Conservation (phyloP, 164 flowering plant genomes). For the Stephania cephalantha region DNA sequence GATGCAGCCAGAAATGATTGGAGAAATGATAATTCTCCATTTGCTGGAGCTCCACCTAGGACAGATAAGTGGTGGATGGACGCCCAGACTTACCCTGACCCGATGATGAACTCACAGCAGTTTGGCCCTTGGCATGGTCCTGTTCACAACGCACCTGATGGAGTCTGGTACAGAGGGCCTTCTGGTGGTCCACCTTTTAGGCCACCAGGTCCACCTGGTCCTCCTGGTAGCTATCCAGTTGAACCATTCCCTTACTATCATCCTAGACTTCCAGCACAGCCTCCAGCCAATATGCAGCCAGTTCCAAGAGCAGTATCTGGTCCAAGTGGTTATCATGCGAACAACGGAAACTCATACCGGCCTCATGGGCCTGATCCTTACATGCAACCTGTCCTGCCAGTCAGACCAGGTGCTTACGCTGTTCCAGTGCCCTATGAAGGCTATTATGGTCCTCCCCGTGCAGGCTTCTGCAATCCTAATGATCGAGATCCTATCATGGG, state of each 20-base stretch:
- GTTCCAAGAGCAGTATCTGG: slow-evolving; percentile 52
- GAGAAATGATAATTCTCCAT: slow-evolving; percentile 45
- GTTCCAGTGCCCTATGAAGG: slow-evolving; percentile 74
- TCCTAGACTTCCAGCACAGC: slow-evolving; percentile 53
- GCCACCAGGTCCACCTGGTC: slow-evolving; percentile 43
- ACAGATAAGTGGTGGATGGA: slow-evolving; percentile 72
- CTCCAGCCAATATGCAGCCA: slow-evolving; percentile 50
- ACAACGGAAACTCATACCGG: slow-evolving; percentile 59
- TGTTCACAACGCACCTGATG: slow-evolving; percentile 51
- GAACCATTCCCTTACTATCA: slow-evolving; percentile 78
- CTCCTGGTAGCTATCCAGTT: slow-evolving; percentile 69
- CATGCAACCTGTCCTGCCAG: slow-evolving; percentile 66
- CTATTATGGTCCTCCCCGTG: slow-evolving; percentile 65
- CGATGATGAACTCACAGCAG: slow-evolving; percentile 51
- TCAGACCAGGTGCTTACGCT: slow-evolving; percentile 78
- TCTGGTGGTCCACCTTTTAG: slow-evolving; percentile 71
- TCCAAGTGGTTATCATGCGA: slow-evolving; percentile 57
- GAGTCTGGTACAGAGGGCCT: slow-evolving; percentile 83
- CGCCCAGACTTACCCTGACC: slow-evolving; percentile 42
- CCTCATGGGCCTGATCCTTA: slow-evolving; percentile 67
- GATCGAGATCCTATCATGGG: slow-evolving; percentile 69
- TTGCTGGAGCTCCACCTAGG: slow-evolving; percentile 38
- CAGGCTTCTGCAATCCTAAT: slow-evolving; percentile 53
- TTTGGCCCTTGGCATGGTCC: slow-evolving; percentile 81
- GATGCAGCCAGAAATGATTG: slow-evolving; percentile 40